phyloP scores from a whole-genome alignment of 1,284 basidiomycete species.

The Pseudozyma pruni region DNA sequence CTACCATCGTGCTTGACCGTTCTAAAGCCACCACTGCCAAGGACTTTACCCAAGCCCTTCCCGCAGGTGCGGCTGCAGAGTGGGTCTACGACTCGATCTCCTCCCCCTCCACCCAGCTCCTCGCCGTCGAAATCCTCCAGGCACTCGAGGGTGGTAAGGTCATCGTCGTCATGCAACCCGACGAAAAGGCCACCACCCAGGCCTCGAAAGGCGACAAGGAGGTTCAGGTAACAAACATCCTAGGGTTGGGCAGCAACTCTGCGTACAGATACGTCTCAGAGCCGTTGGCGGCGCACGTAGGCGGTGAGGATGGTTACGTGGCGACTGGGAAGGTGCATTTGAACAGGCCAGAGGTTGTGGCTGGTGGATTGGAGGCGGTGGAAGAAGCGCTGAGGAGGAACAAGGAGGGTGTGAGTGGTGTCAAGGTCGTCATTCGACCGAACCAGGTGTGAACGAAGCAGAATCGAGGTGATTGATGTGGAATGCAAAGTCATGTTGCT shows the following conservation, averaged over 20 bases:
- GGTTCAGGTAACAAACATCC: conserved; percentile 16
- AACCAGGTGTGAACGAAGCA: conserved; percentile 32
- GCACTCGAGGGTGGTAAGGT: conserved; percentile 25
- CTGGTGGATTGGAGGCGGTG: conserved; percentile 40
- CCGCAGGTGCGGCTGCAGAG: conserved; percentile 1
- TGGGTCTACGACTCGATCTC: conserved; percentile 55
- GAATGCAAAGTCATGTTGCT: too few relatives aligned
- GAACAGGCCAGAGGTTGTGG: conserved; percentile 44
- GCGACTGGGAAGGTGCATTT: conserved; percentile 32
- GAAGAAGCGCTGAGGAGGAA: conserved; percentile 49
- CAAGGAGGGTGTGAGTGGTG: conserved; percentile 50
- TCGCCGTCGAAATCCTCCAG: conserved; percentile 51
- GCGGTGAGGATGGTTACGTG: conserved; percentile 50
- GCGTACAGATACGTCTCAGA: conserved; percentile 29
- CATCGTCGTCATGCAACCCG: conserved; percentile 28
- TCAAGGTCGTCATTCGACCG: conserved; percentile 51
- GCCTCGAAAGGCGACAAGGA: background rate
- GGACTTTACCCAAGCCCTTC: conserved; percentile 24
- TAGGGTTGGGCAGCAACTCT: conserved; percentile 31
- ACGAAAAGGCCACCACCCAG: conserved; percentile 12
- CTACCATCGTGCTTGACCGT: conserved; percentile 43
- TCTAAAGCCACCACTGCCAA: conserved; percentile 14
- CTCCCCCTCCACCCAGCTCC: conserved; percentile 28
- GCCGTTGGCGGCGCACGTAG: conserved; percentile 38
- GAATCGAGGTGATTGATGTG: too few relatives aligned